Base-by-base conservation (phyloP, 202 grass and related monocot species). In the Panicum virgatum region DNA sequence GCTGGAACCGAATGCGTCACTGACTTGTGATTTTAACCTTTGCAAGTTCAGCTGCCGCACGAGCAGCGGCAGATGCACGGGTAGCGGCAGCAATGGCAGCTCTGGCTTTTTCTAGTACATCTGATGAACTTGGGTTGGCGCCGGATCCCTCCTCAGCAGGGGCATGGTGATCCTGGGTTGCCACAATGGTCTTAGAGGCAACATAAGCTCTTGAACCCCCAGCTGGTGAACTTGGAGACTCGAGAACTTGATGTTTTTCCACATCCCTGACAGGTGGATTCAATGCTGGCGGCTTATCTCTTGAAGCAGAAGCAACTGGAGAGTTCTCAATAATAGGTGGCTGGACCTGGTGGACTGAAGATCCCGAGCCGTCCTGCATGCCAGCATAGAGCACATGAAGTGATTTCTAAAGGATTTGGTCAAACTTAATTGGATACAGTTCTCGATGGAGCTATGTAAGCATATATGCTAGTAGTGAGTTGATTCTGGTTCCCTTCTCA, bases 21-120 rank as follows among this genome's bases (percentile, higher is more conserved):
- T 66, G 52, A 22, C 44, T 58, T 44, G 88, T 64, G 89, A 92
- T 85, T 87, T 92, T 93, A 69, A 86, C 73, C 50, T 90, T 98
- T 12, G 87, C 91, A 83, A 99, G 92, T 27, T 90, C 92, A 5
- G 88, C 92, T 7, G 96, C 92, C 11, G 91, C 86, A 27, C 88
- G 90, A 32, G 96, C 96, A 4, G 96, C 77, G 16, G 87, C 90
- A 34, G 89, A 96, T 48, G 96, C 96, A 22, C 84, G 90, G 67
- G 80, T 92, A 19, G 92, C 96, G 5, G 88, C 78, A 54, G 87
- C 87, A 56, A 98, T 96, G 53, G 92, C 92, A 65, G 82, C 80
- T 77, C 85, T 83, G 72, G 96, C 96, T 47, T 86, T 96, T 73
- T 93, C 85, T 7, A 98, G 80, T 2, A 85, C 91, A 15, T 93